Evolutionary conservation across 179 eudicot species (phyloP), one percentile per base, ranked within the genome.

Genomic region (Dionaea muscipula): DNA sequence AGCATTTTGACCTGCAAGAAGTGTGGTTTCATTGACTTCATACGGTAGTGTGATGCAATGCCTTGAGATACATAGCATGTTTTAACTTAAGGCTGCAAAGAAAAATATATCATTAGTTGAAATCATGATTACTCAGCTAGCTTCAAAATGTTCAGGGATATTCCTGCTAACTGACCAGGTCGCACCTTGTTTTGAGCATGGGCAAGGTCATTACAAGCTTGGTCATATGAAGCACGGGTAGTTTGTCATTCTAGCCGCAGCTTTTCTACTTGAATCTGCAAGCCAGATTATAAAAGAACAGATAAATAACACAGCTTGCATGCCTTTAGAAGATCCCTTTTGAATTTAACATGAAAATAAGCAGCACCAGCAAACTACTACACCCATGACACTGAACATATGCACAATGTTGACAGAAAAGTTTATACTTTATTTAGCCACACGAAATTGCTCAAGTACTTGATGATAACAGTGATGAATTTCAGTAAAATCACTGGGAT

Each of bases 151-250:
- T 38, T 47, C 12, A 10, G 45, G 41, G 7, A 26, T 3, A 3
- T 15, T 18, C 13, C 21, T 16, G 25, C 31, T 27, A 50, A 14
- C 1, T 27, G 17, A 15, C 56, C 18, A 17, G 25, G 10, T 44
- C 53, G 45, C 60, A 87, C 96, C 94, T 78, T 68, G 37, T 71
- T 72, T 46, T 78, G 83, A 22, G 85, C 76, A 75, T 68, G 73
- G 60, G 70, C 75, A 27, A 88, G 77, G 65, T 77, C 82, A 57
- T 78, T 76, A 69, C 85, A 78, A 46, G 90, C 86, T 68, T 67
- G 80, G 50, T 69, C 80, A 63, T 85, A 88, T 75, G 85, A 59
- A 52, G 70, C 58, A 39, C 80, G 61, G 41, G 91, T 70, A 13
- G 62, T 72, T 22, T 62, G 65, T 60, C 85, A 60, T 65, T 88